A percentile compares a stretch with the other conserved stretches of the same genome.
These are phyloP conservation scores for Saccharomycopsis crataegensis DNA, from an alignment of 1,139 yeast species.

Conservation along the genomic window DNA sequence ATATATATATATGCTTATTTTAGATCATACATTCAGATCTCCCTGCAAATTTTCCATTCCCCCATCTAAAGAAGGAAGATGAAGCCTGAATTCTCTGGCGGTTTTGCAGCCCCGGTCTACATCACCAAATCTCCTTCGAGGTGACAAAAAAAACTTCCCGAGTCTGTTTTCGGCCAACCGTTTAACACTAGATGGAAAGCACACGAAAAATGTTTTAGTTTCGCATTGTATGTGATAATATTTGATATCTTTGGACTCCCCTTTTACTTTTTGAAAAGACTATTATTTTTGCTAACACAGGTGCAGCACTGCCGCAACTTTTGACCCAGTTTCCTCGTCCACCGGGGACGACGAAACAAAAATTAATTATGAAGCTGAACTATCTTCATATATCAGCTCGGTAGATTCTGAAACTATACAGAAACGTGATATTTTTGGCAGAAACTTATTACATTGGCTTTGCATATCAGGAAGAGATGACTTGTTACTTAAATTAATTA, in stretches of 20 bases:
- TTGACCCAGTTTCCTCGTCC: neutral
- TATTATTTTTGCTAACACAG: neutral
- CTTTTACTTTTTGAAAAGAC: neutral
- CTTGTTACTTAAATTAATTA: constrained; percentile 39
- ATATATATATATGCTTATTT: no score
- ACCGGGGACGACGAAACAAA: neutral
- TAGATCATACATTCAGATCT: no score
- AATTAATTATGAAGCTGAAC: neutral
- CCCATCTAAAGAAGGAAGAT: no score
- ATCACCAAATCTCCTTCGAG: no score
- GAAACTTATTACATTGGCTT: constrained; percentile 56
- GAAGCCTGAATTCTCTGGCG: no score
- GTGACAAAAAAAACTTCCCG: no score
- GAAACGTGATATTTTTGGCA: constrained; percentile 65
- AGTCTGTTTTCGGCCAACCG: no score
- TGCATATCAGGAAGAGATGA: constrained; percentile 46
- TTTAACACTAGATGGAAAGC: no score
- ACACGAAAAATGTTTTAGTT: neutral
- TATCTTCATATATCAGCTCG: neutral
- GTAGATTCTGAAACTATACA: no score
- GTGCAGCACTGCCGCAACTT: neutral
- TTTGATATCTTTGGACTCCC: neutral
- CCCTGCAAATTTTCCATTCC: no score
- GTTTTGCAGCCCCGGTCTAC: no score
- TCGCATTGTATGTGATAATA: neutral